Evolutionary conservation across 768 basidiomycete species (phyloP).

Genomic region (Ramaria rubella): DNA sequence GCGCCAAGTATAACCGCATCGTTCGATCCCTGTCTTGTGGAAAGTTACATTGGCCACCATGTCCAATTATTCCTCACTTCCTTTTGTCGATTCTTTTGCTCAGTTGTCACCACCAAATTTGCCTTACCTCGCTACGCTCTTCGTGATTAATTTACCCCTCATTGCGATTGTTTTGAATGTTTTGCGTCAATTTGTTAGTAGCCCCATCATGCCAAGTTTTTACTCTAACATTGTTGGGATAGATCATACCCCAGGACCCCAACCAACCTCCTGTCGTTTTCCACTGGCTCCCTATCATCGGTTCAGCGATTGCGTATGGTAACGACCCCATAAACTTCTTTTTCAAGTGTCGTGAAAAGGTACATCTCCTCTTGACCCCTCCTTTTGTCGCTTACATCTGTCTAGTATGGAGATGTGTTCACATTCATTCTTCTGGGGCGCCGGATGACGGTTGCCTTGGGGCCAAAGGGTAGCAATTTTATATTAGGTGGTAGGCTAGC

Average conservation of each 20-base stretch:
- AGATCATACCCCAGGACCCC: conserved; percentile 64
- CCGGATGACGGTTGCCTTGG: conserved; percentile 84
- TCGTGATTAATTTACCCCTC: conserved; percentile 60
- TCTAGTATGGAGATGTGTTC: conserved; percentile 93
- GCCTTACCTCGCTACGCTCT: conserved; percentile 28
- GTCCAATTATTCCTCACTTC: not conserved
- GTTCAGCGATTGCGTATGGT: conserved; percentile 85
- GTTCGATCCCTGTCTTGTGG: not conserved
- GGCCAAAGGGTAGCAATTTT: conserved; percentile 89
- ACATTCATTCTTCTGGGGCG: conserved; percentile 89
- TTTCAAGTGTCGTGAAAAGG: conserved; percentile 71
- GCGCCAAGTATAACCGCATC: not conserved
- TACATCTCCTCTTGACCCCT: conserved; percentile 23
- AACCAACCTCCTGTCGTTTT: conserved; percentile 86
- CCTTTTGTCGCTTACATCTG: not conserved
- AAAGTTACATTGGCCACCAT: not conserved
- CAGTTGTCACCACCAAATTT: not conserved
- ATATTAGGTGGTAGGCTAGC: conserved; percentile 90
- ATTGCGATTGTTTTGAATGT: conserved; percentile 67
- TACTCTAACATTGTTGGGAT: not conserved
- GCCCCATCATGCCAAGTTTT: not conserved
- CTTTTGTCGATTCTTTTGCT: conserved; percentile 1
- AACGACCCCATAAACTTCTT: conserved; percentile 91
- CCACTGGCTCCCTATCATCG: conserved; percentile 85
- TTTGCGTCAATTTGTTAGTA: conserved; percentile 67